phyloP scores from a whole-genome alignment of 257 asterid genomes.

The Verbascum thapsus region DNA sequence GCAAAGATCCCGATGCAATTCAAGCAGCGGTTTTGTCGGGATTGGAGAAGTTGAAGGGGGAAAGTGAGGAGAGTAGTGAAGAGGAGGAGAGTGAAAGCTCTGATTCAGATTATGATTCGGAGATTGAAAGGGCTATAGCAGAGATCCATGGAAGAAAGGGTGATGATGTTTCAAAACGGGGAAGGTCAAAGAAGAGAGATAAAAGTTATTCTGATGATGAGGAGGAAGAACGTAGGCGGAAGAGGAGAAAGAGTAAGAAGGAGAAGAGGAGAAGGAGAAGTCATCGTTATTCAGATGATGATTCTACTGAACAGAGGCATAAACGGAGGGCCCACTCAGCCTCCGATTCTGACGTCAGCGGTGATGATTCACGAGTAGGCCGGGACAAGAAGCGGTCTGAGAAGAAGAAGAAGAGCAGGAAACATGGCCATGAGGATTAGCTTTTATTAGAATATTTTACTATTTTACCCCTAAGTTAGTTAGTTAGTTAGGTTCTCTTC shows the following conservation, averaged over 20 bases:
- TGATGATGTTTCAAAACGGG: slow-evolving; percentile 47
- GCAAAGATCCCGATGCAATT: slow-evolving; percentile 55
- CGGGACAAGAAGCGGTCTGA: slow-evolving; percentile 69
- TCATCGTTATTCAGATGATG: slow-evolving; percentile 49
- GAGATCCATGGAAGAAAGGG: slow-evolving; percentile 48
- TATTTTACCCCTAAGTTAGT: too few species aligned
- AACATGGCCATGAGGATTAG: slow-evolving; percentile 49
- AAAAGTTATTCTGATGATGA: slow-evolving; percentile 52
- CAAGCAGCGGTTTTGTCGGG: slow-evolving; percentile 71
- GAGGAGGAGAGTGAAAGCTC: slow-evolving; percentile 72
- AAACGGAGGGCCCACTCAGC: slow-evolving; percentile 47
- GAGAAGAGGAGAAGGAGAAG: slow-evolving; percentile 72
- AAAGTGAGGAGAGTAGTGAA: slow-evolving; percentile 50
- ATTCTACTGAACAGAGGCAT: slow-evolving; percentile 49
- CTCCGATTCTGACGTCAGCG: slow-evolving; percentile 58
- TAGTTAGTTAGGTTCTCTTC: too few species aligned
- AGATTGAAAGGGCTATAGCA: slow-evolving; percentile 72
- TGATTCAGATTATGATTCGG: slow-evolving; percentile 83
- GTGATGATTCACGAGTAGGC: slow-evolving; percentile 70
- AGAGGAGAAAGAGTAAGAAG: slow-evolving; percentile 62
- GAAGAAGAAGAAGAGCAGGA: slow-evolving; percentile 76
- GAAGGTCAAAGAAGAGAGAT: slow-evolving; percentile 58
- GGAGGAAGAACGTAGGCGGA: slow-evolving; percentile 40
- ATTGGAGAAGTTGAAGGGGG: slow-evolving; percentile 70
- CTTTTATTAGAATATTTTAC: too few species aligned